These are phyloP conservation scores for Aspergillus egyptiacus DNA, from an alignment of 495 filamentous ascomycete species.

Conservation along the genomic window DNA sequence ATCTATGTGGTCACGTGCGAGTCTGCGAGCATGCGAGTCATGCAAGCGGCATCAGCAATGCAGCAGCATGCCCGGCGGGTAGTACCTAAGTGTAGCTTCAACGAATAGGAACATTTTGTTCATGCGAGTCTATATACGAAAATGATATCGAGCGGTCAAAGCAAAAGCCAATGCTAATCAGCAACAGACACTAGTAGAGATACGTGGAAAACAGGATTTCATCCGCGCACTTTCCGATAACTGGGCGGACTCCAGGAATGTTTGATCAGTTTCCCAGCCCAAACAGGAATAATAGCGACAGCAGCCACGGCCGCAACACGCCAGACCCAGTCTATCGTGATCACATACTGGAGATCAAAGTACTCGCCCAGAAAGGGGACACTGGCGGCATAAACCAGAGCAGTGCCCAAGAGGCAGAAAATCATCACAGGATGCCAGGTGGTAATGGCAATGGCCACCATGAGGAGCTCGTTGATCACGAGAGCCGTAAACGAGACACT, in stretches of 20 bases:
- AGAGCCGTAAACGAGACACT: conserved; percentile 88
- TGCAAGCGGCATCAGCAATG: too few relatives aligned
- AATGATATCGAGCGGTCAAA: conserved; percentile 8
- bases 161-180: neutral
- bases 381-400: conserved; percentile 68
- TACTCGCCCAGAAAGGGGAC: conserved; percentile 86
- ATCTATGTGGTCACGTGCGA: conserved; percentile 15
- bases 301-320: conserved; percentile 71
- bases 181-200: neutral
- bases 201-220: conserved; percentile 18
- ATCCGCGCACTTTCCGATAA: conserved; percentile 87
- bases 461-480: conserved; percentile 89
- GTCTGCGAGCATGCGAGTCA: neutral
- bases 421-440: conserved; percentile 98
- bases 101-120: neutral
- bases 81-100: too few relatives aligned
- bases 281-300: conserved; percentile 79
- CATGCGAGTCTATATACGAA: conserved; percentile 9
- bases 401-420: conserved; percentile 72
- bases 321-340: conserved; percentile 81
- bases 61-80: too few relatives aligned
- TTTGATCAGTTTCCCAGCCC: conserved; percentile 73
- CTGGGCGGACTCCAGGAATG: conserved; percentile 85
- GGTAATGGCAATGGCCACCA: conserved; percentile 93
- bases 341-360: conserved; percentile 78